These are phyloP conservation scores for Hyphodiscus hymeniophilus DNA, from an alignment of 495 filamentous ascomycete genomes.

Conservation along the genomic window DNA sequence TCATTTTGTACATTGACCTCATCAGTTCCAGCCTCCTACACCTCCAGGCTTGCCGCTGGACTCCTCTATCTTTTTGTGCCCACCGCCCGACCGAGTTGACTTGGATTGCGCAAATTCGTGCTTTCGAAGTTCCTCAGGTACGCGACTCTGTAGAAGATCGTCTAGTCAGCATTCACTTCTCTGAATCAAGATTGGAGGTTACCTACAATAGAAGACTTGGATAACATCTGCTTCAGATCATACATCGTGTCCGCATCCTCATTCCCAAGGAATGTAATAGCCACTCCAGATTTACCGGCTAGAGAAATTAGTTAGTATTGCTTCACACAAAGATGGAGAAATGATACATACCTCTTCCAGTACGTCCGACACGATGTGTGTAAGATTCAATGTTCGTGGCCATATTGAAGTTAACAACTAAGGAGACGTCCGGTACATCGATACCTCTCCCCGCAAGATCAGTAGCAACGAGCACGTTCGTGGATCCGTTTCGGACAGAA, in stretches of 20 bases:
- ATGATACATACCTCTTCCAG: too few species aligned
- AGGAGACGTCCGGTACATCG: conserved; percentile 86
- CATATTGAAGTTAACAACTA: conserved; percentile 99
- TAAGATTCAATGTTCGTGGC: conserved; percentile 88
- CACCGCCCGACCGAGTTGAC: conserved; percentile 42
- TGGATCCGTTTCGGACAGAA: conserved; percentile 70
- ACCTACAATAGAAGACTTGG: too few species aligned
- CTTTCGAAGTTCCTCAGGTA: conserved; percentile 88
- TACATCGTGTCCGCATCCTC: conserved; percentile 94
- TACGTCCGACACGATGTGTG: conserved; percentile 95
- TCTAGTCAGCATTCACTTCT: too few species aligned
- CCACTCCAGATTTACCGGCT: conserved; percentile 95
- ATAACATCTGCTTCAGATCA: conserved; percentile 93
- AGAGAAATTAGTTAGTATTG: too few species aligned
- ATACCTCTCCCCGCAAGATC: conserved; percentile 97
- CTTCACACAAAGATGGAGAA: too few species aligned
- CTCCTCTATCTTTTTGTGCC: conserved; percentile 56
- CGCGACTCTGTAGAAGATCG: too few species aligned
- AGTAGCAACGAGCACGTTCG: conserved; percentile 91
- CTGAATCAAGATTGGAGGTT: too few species aligned
- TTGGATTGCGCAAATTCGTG: conserved; percentile 94
- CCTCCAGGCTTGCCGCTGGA: conserved; percentile 22
- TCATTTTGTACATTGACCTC: conserved; percentile 3
- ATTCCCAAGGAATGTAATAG: conserved; percentile 90
- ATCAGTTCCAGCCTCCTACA: conserved; percentile 14